A percentile compares a stretch with the other conserved stretches of the same genome.
phyloP scores from a whole-genome alignment of 495 filamentous ascomycete genomes.

The Aspergillus sparsus region DNA sequence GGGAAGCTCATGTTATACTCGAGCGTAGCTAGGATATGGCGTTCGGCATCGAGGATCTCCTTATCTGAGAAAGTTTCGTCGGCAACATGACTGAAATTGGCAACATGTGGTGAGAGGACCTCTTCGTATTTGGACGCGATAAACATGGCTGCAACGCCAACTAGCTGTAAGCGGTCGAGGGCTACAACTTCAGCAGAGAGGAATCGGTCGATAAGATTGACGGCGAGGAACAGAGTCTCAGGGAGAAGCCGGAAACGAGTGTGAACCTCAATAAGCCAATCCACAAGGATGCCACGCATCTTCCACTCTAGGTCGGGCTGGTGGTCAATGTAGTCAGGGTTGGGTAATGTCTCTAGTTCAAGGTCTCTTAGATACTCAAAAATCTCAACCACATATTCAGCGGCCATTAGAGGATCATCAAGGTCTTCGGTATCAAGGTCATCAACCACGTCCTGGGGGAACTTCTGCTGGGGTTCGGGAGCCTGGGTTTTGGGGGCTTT shows the following conservation, averaged over 20 bases:
- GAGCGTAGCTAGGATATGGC: conserved; percentile 83
- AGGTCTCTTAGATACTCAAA: conserved; percentile 94
- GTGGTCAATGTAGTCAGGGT: conserved; percentile 89
- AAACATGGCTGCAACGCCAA: conserved; percentile 97
- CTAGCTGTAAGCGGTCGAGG: conserved; percentile 90
- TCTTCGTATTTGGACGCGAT: conserved; percentile 99
- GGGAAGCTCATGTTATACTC: conserved; percentile 98
- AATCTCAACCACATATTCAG: conserved; percentile 95
- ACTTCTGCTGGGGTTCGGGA: conserved; percentile 34
- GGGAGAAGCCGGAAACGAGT: conserved; percentile 94
- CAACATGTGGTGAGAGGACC: conserved; percentile 92
- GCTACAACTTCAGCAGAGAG: conserved; percentile 90
- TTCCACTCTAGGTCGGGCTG: conserved; percentile 97
- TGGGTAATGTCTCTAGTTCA: conserved; percentile 79
- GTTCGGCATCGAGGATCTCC: conserved; percentile 95
- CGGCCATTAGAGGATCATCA: conserved; percentile 94
- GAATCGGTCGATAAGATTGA: conserved; percentile 99
- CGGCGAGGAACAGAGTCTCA: conserved; percentile 94
- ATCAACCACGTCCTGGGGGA: conserved; percentile 51
- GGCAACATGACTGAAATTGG: conserved; percentile 94
- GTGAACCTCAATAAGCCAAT: conserved; percentile 98
- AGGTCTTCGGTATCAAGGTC: conserved; percentile 83
- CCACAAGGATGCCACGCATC: conserved; percentile 94
- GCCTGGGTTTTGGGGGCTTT: conserved; percentile 27
- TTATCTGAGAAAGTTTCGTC: conserved; percentile 96